A percentile compares a stretch with the other conserved stretches of the same genome.
These are phyloP conservation scores for Andrographis paniculata DNA, from an alignment of 305 asterid genomes.

Conservation along the genomic window DNA sequence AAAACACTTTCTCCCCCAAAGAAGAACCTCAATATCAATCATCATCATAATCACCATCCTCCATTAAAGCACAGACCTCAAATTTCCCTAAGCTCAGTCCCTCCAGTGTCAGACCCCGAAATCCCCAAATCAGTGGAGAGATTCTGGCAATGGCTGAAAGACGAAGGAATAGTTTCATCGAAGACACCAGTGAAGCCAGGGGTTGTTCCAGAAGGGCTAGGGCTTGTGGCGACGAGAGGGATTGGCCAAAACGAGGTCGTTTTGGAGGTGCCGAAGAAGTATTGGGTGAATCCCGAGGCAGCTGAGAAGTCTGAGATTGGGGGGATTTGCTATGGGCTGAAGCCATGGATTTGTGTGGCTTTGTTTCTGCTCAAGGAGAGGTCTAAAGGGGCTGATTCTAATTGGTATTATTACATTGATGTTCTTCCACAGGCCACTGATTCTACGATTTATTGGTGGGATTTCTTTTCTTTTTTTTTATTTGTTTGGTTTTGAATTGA, in stretches of 20 bases:
- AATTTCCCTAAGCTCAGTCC: constrained; percentile 26
- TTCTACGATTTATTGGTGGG: constrained; percentile 94
- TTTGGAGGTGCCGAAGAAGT: constrained; percentile 78
- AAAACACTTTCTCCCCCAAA: too few species aligned
- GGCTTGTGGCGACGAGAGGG: constrained; percentile 68
- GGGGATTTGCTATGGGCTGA: constrained; percentile 55
- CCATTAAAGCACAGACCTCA: constrained; percentile 23
- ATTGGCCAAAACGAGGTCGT: constrained; percentile 62
- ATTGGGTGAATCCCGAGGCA: constrained; percentile 78
- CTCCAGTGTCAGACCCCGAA: constrained; percentile 37
- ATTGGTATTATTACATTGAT: constrained; percentile 62
- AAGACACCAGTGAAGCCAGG: constrained; percentile 85
- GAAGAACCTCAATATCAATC: too few species aligned
- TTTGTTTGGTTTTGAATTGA: constrained; percentile 14
- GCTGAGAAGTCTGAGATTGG: constrained; percentile 73
- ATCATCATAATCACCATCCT: constrained; percentile 20
- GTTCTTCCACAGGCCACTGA: constrained; percentile 64
- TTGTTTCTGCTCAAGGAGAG: constrained; percentile 66
- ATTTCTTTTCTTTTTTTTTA: constrained; percentile 10
- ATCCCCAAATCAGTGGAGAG: constrained; percentile 51
- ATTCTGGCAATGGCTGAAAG: constrained; percentile 88
- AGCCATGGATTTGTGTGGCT: constrained; percentile 87
- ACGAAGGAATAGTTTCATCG: constrained; percentile 72
- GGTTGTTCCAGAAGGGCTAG: constrained; percentile 81
- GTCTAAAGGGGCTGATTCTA: constrained; percentile 55